Base-by-base conservation (phyloP, 257 asterid genomes). In the Rubia yunnanensis region DNA sequence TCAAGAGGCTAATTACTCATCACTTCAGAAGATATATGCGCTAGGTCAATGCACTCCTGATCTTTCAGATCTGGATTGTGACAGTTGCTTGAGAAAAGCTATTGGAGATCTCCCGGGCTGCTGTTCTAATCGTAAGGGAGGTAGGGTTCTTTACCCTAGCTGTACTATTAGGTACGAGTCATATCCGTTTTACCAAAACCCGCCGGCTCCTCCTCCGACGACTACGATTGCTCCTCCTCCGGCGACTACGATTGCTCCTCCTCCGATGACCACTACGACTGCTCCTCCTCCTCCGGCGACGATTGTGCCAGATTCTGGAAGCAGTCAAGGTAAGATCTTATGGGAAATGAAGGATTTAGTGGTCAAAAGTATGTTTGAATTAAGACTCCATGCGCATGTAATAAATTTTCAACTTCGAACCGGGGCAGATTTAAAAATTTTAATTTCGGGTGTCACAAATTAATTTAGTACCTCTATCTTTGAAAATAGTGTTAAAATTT, bases 111-210 rank as follows among this genome's bases (percentile, higher is more conserved):
- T 72, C 10, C 52, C 74, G 3, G 9, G 0, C 4, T 46, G 64
- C 31, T 69, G 68, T 17, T n/a, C n/a, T n/a, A 2, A 32, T 15
- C 7, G 22, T 2, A 22, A 5, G 54, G 79, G 76, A 28, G 79
- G 22, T 1, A 60, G 69, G 56, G 20, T 60, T 60, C 5, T 70
- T n/a, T 13, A 1, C n/a, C 66, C 69, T 1, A 70, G 66, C 64
- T 70, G 79, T 31, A 46, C 27, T 14, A 0, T 70, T 5, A 60
- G 72, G 63, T 70, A 30, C 56, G 56, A 49, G 56, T 17, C 56
- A 5, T 20, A 49, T n/a, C 24, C 22, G 26, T 49, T n/a, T n/a
- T 49, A 49, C 56, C 56, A n/a, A 20, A 4, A 17, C 18, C 56
- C 4, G 26, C 0, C 24, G 0, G 0, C 26, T n/a, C 56, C 56